Base-by-base conservation (phyloP, 2,329 filamentous ascomycete genomes). In the Macroventuria anomochaeta region DNA sequence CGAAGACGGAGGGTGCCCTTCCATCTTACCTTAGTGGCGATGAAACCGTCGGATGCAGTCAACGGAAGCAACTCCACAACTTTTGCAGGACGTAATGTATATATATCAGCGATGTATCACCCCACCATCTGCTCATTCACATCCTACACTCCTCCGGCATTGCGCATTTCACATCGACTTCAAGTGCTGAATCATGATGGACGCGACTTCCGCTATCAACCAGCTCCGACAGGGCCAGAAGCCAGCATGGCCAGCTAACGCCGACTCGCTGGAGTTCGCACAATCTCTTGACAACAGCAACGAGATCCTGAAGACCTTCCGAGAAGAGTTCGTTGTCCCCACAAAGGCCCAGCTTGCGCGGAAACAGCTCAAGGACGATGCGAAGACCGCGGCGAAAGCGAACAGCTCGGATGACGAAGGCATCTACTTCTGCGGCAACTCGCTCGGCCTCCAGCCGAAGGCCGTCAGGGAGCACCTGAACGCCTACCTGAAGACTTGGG, bases 401-500 rank as follows among this genome's bases (percentile, higher is more conserved):
- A 72, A 72, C 34, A 64, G 73, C n/a, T 58, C 65, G 8, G 71
- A 72, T 7, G 67, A 81, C 11, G 75, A 77, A 46, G 83, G 81
- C 58, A 87, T 90, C 51, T 96, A 96, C 74, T 87, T 96, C 58
- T 93, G 91, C 63, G 92, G 92, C 47, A 96, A 96, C 77, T 96
- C 91, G 0, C 81, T 96, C 1, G 92, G 92, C 29, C 83, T 93
- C 2, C 92, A 96, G 72, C 91, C 92, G 23, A 86, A 84, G 58
- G 83, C 83, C 5, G 85, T 88, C 0, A 79, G 83, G 13, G 76
- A 81, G n/a, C 85, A 90, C 59, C 75, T 96, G 58, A 79, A 86
- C 29, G 82, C 85, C 4, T 91, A 95, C 63, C 81, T 96, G 1
- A 84, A 88, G 58, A 91, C 90, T 17, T 96, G 92, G 92, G 88